Evolutionary conservation across 805 yeast species (phyloP), one percentile per base, ranked within the genome.

Genomic region (Ascoidea rubescens): DNA sequence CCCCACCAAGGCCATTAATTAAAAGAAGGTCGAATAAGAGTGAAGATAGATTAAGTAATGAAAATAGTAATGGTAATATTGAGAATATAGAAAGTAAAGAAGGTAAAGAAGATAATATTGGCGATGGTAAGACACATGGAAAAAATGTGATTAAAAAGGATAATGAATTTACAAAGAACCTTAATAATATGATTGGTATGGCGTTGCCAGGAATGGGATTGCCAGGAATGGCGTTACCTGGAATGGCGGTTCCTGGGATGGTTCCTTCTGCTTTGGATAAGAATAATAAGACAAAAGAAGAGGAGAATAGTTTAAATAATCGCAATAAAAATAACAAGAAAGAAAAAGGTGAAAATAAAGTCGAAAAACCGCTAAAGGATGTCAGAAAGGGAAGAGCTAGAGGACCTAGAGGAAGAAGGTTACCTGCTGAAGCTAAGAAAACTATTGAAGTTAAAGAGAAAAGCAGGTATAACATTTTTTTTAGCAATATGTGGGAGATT

Each of bases 371-470:
- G 47, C 55, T 62, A 5, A 55, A 55, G 5, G 77, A 75, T 60
- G 64, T 64, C 4, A 63, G 75, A 60, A 68, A 67, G 48, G 69
- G 78, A 37, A 74, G 91, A 59, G 82, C 81, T 0, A 80, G 69
- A 57, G 93, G 91, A 0, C 95, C 95, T 48, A 72, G 78, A 55
- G 90, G 90, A 0, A 76, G 87, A 55, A 79, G 78, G 59, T 65
- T 84, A 51, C 93, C 93, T 0, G 73, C 71, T 52, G 64, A 71
- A n/a, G 76, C 80, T 10, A 70, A 72, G 21, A 62, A 59, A 47
- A 63, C 65, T 37, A 58, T 61, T 17, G 61, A 59, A 21, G 59
- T 57, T 50, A 57, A 56, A 21, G 50, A 37, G 14, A 37, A 37
- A 37, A 10, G 14, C 8, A 37, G 43, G 14, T 37, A 37, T 37